Base-by-base conservation (phyloP, 2,329 filamentous ascomycete species). In the Phyllosticta capitalensis region DNA sequence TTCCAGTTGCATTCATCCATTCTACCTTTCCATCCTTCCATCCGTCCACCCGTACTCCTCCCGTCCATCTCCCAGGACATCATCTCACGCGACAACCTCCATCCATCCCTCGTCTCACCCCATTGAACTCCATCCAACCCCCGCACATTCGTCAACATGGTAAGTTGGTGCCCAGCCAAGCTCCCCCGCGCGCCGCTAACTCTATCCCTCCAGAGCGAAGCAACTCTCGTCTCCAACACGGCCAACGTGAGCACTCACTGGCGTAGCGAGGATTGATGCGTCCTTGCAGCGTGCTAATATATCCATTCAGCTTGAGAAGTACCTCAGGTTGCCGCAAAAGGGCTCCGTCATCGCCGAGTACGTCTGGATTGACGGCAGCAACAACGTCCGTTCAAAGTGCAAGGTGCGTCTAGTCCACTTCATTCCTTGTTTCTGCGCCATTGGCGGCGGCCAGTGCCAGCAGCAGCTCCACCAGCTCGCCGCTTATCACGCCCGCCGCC, bases 301-400 rank as follows among this genome's bases (percentile, higher is more conserved):
- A 45, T 6, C 38, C 17, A 5, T n/a, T n/a, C 76, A 96, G 90
- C 86, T 96, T 76, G 80, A 87, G 76, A 96, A 96, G 79, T 97
- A 92, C 83, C 85, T 94, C 78, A 81, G 81, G 71, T 89, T 97
- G 70, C 87, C 91, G 75, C 92, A 97, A 81, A 89, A 88, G 76
- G 92, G 91, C 75, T 80, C 79, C 68, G 81, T 95, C 73, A 94
- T 96, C 77, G 92, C 91, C 72, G 92, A 96, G 80, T 96, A 96
- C 79, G 86, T 96, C 81, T 96, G 92, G 92, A 88, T 96, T 74
- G 92, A 96, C 72, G 81, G 88, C 65, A 77, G 79, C 65, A 91
- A 92, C 74, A 87, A 88, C 71, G 83, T 89, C 68, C 91, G 94
- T 71, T 96, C 91, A 74, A 99, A 97, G 82, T 92, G 89, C 73